Percentiles rank a stretch among this genome's conserved stretches.
Evolutionary conservation across 306 rosid species (phyloP).

Genomic region (Notholithocarpus densiflorus): DNA sequence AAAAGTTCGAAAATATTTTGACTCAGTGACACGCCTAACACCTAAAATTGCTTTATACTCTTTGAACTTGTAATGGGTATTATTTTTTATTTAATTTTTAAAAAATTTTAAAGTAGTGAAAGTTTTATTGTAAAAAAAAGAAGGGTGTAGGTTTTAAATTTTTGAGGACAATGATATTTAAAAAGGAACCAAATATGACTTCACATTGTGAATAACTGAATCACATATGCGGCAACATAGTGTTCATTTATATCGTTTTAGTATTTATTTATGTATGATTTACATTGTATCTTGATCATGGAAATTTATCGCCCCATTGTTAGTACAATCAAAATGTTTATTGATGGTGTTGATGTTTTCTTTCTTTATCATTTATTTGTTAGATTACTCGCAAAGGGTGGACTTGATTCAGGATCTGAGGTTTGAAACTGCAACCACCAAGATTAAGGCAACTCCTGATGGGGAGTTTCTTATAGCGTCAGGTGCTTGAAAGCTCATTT

Average conservation of each 20-base stretch:
- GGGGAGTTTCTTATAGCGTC: constrained; percentile 85
- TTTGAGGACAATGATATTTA: background rate
- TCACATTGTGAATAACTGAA: background rate
- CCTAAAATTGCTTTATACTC: too few species aligned
- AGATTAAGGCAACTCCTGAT: constrained; percentile 80
- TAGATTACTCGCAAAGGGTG: constrained; percentile 67
- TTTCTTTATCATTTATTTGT: constrained; percentile 5
- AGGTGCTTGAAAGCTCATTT: constrained; percentile 37
- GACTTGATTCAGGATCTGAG: constrained; percentile 75
- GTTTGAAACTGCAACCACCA: constrained; percentile 78
- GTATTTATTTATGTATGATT: background rate
- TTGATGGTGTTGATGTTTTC: background rate
- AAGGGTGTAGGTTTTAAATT: background rate
- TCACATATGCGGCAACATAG: background rate
- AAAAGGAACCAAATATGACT: background rate
- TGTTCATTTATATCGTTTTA: background rate
- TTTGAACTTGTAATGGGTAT: too few species aligned
- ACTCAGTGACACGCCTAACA: background rate
- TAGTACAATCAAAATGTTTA: background rate
- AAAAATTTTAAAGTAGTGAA: too few species aligned
- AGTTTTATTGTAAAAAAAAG: too few species aligned
- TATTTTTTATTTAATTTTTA: too few species aligned
- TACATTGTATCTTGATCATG: background rate
- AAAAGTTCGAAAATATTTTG: background rate
- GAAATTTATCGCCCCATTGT: background rate